Evolutionary conservation across 2,329 filamentous ascomycete species (phyloP).

Genomic region (Plectosphaerella sp.): DNA sequence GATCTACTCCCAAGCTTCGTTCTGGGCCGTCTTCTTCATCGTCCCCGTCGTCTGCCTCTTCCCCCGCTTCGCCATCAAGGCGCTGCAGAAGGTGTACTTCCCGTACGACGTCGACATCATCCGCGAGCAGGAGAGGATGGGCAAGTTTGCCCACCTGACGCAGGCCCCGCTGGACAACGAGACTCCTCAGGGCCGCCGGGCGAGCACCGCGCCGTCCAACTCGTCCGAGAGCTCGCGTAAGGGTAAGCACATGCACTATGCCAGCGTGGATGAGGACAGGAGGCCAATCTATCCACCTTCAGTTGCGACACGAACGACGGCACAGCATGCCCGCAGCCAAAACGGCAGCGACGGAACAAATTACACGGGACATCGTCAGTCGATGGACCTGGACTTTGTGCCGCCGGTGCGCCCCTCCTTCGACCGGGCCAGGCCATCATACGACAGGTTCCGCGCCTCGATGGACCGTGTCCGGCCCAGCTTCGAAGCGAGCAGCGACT

Average conservation of each 20-base stretch:
- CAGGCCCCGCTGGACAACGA: constrained; percentile 26
- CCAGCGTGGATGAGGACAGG: constrained; percentile 77
- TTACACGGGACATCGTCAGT: constrained; percentile 66
- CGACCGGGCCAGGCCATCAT: constrained; percentile 75
- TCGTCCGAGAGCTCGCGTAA: constrained; percentile 58
- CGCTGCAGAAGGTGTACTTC: constrained; percentile 88
- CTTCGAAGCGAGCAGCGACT: constrained; percentile 85
- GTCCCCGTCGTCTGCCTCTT: constrained; percentile 79
- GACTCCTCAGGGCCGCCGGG: constrained; percentile 18
- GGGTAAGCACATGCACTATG: constrained; percentile 52
- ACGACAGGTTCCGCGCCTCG: constrained; percentile 78
- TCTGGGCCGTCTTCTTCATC: constrained; percentile 81
- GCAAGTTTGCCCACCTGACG: constrained; percentile 74
- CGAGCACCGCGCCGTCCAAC: constrained; percentile 33
- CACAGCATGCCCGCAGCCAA: constrained; percentile 74
- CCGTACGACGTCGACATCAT: constrained; percentile 94
- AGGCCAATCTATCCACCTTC: constrained; percentile 93
- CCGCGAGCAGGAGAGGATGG: constrained; percentile 81
- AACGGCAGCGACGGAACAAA: constrained; percentile 94
- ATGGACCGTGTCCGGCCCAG: constrained; percentile 82
- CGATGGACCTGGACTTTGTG: constrained; percentile 43
- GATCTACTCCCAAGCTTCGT: constrained; percentile 75
- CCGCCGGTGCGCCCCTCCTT: constrained; percentile 46
- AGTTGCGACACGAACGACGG: constrained; percentile 69
- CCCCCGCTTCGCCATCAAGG: constrained; percentile 82